phyloP scores from a whole-genome alignment of 208 protist species.

The Leptomonas seymouri region DNA sequence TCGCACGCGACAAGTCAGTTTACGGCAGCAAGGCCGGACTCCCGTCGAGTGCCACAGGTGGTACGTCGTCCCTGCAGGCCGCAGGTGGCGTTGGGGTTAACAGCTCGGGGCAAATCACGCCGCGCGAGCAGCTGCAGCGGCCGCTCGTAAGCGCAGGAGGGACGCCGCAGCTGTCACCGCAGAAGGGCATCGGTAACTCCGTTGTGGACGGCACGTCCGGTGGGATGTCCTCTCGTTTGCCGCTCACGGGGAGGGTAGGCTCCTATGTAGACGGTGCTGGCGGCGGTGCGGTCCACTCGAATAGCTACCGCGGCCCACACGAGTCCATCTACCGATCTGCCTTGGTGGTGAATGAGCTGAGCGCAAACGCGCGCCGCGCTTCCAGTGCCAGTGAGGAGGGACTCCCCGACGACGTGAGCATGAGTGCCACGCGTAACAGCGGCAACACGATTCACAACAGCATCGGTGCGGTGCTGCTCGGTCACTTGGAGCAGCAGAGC shows the following conservation, averaged over 20 bases:
- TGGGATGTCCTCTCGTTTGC: conserved; percentile 14
- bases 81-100: neutral
- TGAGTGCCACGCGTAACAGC: conserved; percentile 2
- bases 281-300: neutral
- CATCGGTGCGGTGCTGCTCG: conserved; percentile 45
- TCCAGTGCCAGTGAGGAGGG: conserved; percentile 14
- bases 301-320: conserved; percentile 26
- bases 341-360: conserved; percentile 56
- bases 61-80: neutral
- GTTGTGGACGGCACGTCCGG: conserved; percentile 10
- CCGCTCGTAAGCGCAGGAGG: neutral
- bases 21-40: conserved; percentile 28
- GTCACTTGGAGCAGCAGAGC: conserved; percentile 42
- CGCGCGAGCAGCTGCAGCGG: conserved; percentile 3
- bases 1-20: conserved; percentile 41
- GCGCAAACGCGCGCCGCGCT: conserved; percentile 27
- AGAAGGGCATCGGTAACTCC: conserved; percentile 14
- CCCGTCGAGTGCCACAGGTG: neutral
- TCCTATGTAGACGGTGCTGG: conserved; percentile 11
- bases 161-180: conserved; percentile 13
- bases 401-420: conserved; percentile 12
- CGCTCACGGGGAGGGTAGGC: conserved; percentile 18
- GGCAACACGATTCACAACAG: conserved; percentile 27
- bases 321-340: conserved; percentile 72
- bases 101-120: conserved; percentile 12